A percentile compares a stretch with the other conserved stretches of the same genome.
Conservation (phyloP, 1,139 yeast genomes). For the Nadsonia starkeyi-henricii region DNA sequence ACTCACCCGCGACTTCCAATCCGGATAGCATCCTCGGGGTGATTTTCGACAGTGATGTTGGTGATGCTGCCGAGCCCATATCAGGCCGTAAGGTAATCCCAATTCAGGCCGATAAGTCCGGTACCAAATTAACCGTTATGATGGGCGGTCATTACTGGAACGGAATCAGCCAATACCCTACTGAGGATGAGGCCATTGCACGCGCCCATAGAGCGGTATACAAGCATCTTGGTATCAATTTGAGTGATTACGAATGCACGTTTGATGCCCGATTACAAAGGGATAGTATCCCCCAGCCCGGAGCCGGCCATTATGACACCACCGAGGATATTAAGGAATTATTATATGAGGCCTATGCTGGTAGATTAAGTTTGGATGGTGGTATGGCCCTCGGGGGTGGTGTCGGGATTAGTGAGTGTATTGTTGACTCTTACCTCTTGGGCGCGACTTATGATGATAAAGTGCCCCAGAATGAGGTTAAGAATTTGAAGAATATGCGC, state of each 20-base stretch:
- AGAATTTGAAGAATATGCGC: constrained; percentile 1
- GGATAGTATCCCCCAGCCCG: constrained; percentile 70
- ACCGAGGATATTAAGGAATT: constrained; percentile 27
- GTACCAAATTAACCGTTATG: constrained; percentile 76
- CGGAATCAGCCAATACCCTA: constrained; percentile 25
- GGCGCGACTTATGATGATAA: constrained; percentile 13
- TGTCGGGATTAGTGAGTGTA: constrained; percentile 84
- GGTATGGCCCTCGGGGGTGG: constrained; percentile 80
- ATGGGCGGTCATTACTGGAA: constrained; percentile 66
- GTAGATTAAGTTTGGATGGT: constrained; percentile 40
- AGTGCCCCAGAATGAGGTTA: constrained; percentile 7
- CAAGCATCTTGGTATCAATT: constrained; percentile 36
- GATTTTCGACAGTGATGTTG: constrained; percentile 74
- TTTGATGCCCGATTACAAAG: constrained; percentile 25
- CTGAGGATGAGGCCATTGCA: constrained; percentile 30
- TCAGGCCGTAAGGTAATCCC: constrained; percentile 3
- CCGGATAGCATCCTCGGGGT: constrained; percentile 64
- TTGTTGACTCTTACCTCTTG: constrained; percentile 34
- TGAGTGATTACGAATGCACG: constrained; percentile 23
- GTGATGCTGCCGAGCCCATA: constrained; percentile 21
- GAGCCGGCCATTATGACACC: constrained; percentile 51
- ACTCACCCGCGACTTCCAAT: constrained; percentile 28
- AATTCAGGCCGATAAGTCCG: constrained; percentile 13
- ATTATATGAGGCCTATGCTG: constrained; percentile 26
- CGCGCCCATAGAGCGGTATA: constrained; percentile 35